Base-by-base conservation (phyloP, 2,329 filamentous ascomycete species). In the Metarhizium rileyi region DNA sequence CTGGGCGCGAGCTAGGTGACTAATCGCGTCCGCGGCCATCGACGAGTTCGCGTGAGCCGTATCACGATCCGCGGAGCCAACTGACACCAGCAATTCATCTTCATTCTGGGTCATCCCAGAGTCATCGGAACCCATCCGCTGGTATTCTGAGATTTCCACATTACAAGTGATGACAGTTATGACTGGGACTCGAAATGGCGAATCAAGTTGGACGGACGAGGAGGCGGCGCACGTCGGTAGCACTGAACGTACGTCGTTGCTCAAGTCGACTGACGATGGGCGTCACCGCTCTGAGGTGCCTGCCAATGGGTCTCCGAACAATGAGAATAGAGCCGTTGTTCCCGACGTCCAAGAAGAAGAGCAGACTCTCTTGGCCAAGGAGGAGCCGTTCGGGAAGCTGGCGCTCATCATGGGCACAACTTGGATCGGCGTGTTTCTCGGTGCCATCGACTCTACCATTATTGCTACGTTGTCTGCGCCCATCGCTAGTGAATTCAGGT, bases 401-500 rank as follows among this genome's bases (percentile, higher is more conserved):
- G 69, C 67, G 50, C 62, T 81, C 47, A 81, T 78, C 51, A 70
- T 84, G 42, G 72, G 70, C 51, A 73, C 74, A 2, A 68, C 75
- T 25, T 84, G 74, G 63, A 61, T 83, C 2, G 81, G 81, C 53
- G 80, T 83, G 18, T 82, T 84, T 59, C 66, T 84, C 1, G 80
- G 79, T 28, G 80, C 81, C 35, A 70, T 83, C 36, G 89, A 95
- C 67, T 80, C 79, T 1, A 93, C 87, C 44, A 84, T 95, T 55
- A 87, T 95, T 57, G 89, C 90, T 8, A 95, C 90, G 0, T 76
- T 95, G 1, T 84, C 87, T 0, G 86, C 80, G 0, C 87, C 90
- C 7, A 95, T 96, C 55, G 87, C 87, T 23, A 86, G 82, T 62
- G 84, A 85, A 41, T 95, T 95, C 67, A 75, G 83, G 51, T 94